These are phyloP conservation scores for Candida nonsorbophila DNA, from an alignment of 805 yeast genomes.

Conservation along the genomic window DNA sequence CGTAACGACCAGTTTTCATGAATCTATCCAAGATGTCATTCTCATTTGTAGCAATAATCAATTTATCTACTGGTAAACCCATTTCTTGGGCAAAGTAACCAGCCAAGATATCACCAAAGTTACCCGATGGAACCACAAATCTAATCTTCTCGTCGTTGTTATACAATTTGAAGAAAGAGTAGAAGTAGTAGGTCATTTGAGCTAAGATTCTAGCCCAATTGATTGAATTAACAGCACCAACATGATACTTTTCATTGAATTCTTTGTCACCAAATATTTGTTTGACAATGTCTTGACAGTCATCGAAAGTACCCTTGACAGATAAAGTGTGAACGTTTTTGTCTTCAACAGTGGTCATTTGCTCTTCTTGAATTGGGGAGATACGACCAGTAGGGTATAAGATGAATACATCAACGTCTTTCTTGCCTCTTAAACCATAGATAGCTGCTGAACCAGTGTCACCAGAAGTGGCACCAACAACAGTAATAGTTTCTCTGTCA, in stretches of 20 bases:
- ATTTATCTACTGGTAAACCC: conserved; percentile 87
- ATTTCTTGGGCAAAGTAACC: conserved; percentile 91
- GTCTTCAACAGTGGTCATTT: conserved; percentile 96
- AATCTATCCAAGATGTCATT: conserved; percentile 94
- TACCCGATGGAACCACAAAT: conserved; percentile 95
- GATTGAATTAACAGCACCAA: conserved; percentile 97
- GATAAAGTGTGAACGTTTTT: conserved; percentile 90
- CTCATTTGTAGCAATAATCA: conserved; percentile 92
- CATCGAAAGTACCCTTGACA: conserved; percentile 95
- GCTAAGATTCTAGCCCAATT: conserved; percentile 99
- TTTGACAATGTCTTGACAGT: conserved; percentile 96
- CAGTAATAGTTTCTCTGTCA: conserved; percentile 78
- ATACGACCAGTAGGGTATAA: conserved; percentile 96
- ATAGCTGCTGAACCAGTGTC: conserved; percentile 99
- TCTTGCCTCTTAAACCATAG: conserved; percentile 93
- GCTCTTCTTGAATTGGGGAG: conserved; percentile 96
- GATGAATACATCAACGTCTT: conserved; percentile 96
- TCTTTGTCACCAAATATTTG: conserved; percentile 84
- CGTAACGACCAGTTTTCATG: conserved; percentile 79
- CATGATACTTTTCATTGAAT: conserved; percentile 84
- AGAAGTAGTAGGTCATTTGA: conserved; percentile 94
- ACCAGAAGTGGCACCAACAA: conserved; percentile 98
- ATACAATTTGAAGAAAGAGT: conserved; percentile 74
- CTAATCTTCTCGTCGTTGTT: conserved; percentile 49
- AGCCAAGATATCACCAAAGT: conserved; percentile 96